Base-by-base conservation (phyloP, 768 basidiomycete genomes). In the Tephrocybe sp. region DNA sequence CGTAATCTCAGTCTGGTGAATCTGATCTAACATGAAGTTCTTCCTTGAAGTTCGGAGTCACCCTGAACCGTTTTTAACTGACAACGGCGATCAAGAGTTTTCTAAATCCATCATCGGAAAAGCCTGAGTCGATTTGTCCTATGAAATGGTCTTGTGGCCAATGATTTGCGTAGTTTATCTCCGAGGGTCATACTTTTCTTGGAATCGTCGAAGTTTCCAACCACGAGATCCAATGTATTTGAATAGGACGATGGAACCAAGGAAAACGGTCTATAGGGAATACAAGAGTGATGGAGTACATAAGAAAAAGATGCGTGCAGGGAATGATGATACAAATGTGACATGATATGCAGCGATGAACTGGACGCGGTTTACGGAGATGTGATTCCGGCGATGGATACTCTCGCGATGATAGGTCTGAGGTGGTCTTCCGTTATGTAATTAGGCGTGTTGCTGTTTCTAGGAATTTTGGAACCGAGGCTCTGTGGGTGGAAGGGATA, bases 401-500 rank as follows among this genome's bases (percentile, higher is more conserved):
- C 65, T 16, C 61, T 68, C 6, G 71, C 74, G 29, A 75, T 67
- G 33, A 80, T 65, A 22, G 77, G 72, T 29, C 61, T 69, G 29
- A 80, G 72, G 43, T 79, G 76, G 30, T 68, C 66, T 33, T 76
- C 72, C n/a, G 61, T 68, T 25, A 70, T 65, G 48, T 72, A 61
- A 8, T 57, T 54, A 4, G 73, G 68, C 3, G 74, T 73, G 15
- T 67, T 69, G 3, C 59, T 59, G 33, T 76, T 70, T 51, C 74
- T 62, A 36, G 63, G 46, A 31, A 78, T 61, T 18, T 57, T 61
- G 39, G 63, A 54, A 7, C 78, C 78, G 43, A 79, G 61, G 47
- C 59, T 66, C 77, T 79, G 30, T 24, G 38, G 37, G 31, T 40
- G 18, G 50, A n/a, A n/a, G n/a, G n/a, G n/a, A n/a, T n/a, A n/a